phyloP scores from a whole-genome alignment of 495 filamentous ascomycete genomes.

The Pyrenula aspistea region DNA sequence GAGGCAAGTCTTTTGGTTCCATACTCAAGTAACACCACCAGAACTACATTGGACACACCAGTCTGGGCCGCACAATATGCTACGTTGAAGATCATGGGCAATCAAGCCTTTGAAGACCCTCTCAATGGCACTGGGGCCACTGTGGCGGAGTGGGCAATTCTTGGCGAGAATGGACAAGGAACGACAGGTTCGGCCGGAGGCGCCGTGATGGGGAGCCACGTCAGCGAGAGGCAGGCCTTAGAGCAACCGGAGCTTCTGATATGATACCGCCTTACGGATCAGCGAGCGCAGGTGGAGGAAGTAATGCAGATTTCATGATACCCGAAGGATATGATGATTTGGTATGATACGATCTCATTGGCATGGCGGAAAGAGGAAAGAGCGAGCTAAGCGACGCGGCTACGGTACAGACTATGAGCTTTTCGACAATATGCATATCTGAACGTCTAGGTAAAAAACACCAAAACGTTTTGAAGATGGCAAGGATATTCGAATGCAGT shows the following conservation, averaged over 20 bases:
- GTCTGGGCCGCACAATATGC: conserved; percentile 28
- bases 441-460: no score
- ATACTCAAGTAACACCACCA: conserved; percentile 34
- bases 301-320: not conserved
- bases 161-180: conserved; percentile 15
- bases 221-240: not conserved
- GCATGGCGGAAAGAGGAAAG: not conserved
- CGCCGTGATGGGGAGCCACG: not conserved
- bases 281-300: not conserved
- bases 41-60: conserved; percentile 21
- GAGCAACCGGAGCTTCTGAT: not conserved
- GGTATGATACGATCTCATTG: not conserved
- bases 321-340: not conserved
- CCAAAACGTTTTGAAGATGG: no score
- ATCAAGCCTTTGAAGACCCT: conserved; percentile 34
- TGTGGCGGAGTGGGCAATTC: conserved; percentile 61
- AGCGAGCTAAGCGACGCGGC: no score
- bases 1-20: conserved; percentile 21
- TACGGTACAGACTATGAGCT: no score
- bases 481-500: no score
- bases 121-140: conserved; percentile 42
- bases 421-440: no score
- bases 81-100: conserved; percentile 33
- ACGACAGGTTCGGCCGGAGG: not conserved
- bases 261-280: not conserved